These are phyloP conservation scores for Quercus lobata DNA, from an alignment of 331 rosid species.

Conservation along the genomic window DNA sequence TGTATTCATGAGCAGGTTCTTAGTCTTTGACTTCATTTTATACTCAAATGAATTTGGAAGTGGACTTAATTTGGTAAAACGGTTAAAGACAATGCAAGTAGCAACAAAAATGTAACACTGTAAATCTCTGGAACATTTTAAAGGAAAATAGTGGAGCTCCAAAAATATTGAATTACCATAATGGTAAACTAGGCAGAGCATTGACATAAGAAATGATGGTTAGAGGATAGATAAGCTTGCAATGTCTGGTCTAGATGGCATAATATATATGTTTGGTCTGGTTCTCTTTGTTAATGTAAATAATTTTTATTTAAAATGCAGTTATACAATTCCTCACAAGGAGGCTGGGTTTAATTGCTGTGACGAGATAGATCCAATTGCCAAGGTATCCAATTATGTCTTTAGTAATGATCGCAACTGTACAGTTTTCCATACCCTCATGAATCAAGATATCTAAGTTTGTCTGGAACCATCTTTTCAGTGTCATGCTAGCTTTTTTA, in stretches of 20 bases:
- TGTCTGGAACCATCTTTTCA: not conserved
- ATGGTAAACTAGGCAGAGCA: not conserved
- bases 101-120: too few relatives aligned
- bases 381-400: slow-evolving; percentile 52
- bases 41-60: too few relatives aligned
- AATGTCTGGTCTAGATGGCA: not conserved
- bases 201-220: not conserved
- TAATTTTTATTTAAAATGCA: slow-evolving; percentile 30
- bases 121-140: too few relatives aligned
- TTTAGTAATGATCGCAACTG: not conserved
- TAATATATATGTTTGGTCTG: not conserved
- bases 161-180: too few relatives aligned
- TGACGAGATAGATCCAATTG: slow-evolving; percentile 90
- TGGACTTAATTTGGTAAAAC: too few relatives aligned
- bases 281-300: not conserved
- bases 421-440: not conserved
- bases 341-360: slow-evolving; percentile 72
- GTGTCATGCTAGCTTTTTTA: not conserved
- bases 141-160: too few relatives aligned
- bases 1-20: not conserved
- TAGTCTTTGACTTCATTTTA: not conserved
- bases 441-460: not conserved
- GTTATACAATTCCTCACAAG: slow-evolving; percentile 85
- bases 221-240: not conserved
- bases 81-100: too few relatives aligned